Evolutionary conservation across 768 basidiomycete genomes (phyloP).

Genomic region (Naganishia onofrii): DNA sequence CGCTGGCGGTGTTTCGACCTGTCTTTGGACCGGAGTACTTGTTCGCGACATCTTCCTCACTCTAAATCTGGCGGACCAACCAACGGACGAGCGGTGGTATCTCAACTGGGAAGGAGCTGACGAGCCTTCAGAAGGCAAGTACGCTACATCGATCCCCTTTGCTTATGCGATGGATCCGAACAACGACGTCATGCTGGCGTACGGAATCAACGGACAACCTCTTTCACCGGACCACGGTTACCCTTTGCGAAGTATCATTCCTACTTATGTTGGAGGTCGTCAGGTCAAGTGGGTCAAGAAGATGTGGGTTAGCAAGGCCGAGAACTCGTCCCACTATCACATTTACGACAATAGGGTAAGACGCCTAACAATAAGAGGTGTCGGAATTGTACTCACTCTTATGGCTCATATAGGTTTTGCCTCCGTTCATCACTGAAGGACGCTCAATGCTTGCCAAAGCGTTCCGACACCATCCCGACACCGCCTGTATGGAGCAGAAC

Average conservation of each 20-base stretch:
- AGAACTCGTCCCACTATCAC: slow-evolving; percentile 26
- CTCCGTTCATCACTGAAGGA: slow-evolving; percentile 23
- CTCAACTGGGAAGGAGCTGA: slow-evolving; percentile 27
- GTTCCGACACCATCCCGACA: slow-evolving; percentile 28
- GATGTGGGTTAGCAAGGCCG: slow-evolving; percentile 26
- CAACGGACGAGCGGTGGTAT: slow-evolving; percentile 22
- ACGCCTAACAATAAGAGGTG: too few species aligned
- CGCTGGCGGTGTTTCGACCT: slow-evolving; percentile 26
- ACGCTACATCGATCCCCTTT: slow-evolving; percentile 30
- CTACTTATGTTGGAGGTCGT: slow-evolving; percentile 26
- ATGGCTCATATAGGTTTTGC: slow-evolving; percentile 8
- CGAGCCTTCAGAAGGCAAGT: slow-evolving; percentile 30
- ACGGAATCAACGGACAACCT: slow-evolving; percentile 29
- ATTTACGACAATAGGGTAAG: slow-evolving; percentile 18
- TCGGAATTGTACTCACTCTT: not conserved
- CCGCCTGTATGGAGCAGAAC: slow-evolving; percentile 27
- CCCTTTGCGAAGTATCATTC: slow-evolving; percentile 29
- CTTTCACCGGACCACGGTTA: slow-evolving; percentile 30
- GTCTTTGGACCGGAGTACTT: slow-evolving; percentile 25
- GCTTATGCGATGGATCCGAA: slow-evolving; percentile 25
- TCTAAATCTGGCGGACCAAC: slow-evolving; percentile 2
- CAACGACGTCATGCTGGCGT: slow-evolving; percentile 31
- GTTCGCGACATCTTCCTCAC: slow-evolving; percentile 21
- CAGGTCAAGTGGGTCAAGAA: slow-evolving; percentile 33
- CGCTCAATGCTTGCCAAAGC: slow-evolving; percentile 24